Conservation (phyloP, 225 moss, liverwort and hornwort genomes). For the Sphagnum contortum region DNA sequence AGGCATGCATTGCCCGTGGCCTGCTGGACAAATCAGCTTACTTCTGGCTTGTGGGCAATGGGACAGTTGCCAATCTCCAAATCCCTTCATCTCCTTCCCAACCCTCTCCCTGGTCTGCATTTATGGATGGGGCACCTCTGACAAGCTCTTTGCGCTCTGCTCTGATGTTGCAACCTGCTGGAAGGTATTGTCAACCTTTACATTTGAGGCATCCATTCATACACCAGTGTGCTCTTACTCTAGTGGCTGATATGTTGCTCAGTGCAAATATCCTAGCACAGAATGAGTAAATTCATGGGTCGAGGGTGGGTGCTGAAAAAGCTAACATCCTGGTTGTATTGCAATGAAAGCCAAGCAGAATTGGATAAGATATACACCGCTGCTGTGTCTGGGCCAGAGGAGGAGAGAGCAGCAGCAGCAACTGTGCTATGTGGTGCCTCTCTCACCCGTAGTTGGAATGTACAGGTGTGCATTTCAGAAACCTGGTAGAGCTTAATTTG, state of each 20-base stretch:
- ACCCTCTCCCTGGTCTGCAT: conserved; percentile 68
- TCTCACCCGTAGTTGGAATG: conserved; percentile 77
- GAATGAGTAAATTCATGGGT: no score
- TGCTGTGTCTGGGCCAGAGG: conserved; percentile 75
- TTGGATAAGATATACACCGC: conserved; percentile 76
- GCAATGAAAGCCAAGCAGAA: conserved; percentile 61
- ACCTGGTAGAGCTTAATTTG: no score
- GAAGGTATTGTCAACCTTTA: conserved; percentile 46
- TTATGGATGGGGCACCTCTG: conserved; percentile 89
- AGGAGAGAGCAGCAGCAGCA: conserved; percentile 81
- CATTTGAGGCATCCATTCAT: no score
- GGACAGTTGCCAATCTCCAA: conserved; percentile 26
- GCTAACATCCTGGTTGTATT: no score
- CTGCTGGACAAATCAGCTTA: conserved; percentile 80
- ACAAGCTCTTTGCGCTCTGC: conserved; percentile 48
- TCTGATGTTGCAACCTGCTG: conserved; percentile 63
- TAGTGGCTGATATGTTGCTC: no score
- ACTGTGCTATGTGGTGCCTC: conserved; percentile 91
- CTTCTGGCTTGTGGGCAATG: conserved; percentile 64
- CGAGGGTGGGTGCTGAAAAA: no score
- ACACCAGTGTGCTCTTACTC: no score
- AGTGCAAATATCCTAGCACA: no score
- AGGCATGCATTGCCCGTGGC: conserved; percentile 83
- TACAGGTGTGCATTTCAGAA: conserved; percentile 43
- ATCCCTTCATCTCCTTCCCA: conserved; percentile 40